Evolutionary conservation across 2,329 filamentous ascomycete genomes (phyloP).

Genomic region (Pseudogymnoascus destructans): DNA sequence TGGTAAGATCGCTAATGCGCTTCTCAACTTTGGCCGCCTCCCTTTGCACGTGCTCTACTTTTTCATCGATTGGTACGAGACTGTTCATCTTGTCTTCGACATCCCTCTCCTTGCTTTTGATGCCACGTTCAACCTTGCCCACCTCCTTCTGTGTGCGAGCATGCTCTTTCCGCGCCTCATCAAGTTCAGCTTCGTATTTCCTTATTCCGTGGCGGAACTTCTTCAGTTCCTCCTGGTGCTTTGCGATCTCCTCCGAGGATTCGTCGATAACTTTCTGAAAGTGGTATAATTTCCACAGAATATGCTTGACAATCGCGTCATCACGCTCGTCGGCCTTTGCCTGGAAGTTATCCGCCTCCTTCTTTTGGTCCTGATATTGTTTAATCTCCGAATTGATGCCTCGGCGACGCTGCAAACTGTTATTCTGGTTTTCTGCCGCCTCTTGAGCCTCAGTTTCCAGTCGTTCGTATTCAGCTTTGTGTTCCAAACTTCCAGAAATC

Average conservation of each 20-base stretch:
- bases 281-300: constrained; percentile 92
- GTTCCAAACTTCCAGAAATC: constrained; percentile 90
- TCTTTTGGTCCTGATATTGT: constrained; percentile 93
- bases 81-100: constrained; percentile 78
- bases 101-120: constrained; percentile 73
- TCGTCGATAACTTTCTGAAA: constrained; percentile 90
- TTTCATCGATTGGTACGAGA: constrained; percentile 82
- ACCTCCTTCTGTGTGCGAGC: constrained; percentile 63
- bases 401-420: constrained; percentile 76
- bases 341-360: constrained; percentile 86
- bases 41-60: constrained; percentile 64
- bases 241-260: constrained; percentile 78
- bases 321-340: constrained; percentile 84
- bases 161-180: constrained; percentile 75
- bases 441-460: constrained; percentile 79
- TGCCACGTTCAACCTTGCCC: constrained; percentile 67
- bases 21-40: constrained; percentile 56
- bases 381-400: constrained; percentile 97
- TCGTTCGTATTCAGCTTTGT: constrained; percentile 84
- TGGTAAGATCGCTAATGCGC: constrained; percentile 56
- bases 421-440: constrained; percentile 75
- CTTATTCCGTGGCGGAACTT: constrained; percentile 82
- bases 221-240: constrained; percentile 87
- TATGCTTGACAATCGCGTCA: constrained; percentile 80
- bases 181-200: constrained; percentile 66